These are phyloP conservation scores for Sicyos edulis DNA, from an alignment of 306 rosid genomes.

Conservation along the genomic window DNA sequence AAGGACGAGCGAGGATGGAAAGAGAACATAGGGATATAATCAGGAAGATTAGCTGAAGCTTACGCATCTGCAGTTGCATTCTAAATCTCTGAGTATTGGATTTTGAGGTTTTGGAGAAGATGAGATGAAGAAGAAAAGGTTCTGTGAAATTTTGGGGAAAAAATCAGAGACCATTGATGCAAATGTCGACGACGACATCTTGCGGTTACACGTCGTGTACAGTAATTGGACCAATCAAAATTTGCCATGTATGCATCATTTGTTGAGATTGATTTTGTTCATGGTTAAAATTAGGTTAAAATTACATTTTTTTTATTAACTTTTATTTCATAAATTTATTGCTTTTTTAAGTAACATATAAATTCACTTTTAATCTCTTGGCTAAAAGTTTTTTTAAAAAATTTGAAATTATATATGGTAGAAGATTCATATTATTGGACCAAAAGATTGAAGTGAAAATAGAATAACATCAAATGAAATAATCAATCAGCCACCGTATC, in stretches of 20 bases:
- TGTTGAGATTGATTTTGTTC: no score
- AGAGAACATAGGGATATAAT: slow-evolving; percentile 35
- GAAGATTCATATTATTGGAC: no score
- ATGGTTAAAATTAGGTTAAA: no score
- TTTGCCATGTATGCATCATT: not conserved
- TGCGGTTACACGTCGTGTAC: slow-evolving; percentile 6
- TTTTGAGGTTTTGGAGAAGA: not conserved
- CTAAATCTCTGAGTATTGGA: not conserved
- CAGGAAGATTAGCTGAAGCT: slow-evolving; percentile 32
- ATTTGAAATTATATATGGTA: no score
- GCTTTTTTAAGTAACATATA: no score
- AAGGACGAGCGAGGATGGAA: slow-evolving; percentile 50
- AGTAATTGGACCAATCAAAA: not conserved
- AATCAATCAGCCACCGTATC: no score
- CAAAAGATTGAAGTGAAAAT: no score
- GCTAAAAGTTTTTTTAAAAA: no score
- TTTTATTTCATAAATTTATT: no score
- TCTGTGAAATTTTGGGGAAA: not conserved
- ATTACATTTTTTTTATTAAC: no score
- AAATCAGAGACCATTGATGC: not conserved
- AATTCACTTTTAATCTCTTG: no score
- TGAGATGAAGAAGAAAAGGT: not conserved
- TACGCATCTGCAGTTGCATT: slow-evolving; percentile 23
- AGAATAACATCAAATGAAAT: no score
- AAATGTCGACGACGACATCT: not conserved